Conservation (phyloP, 768 basidiomycete genomes). For the Astraeus odoratus region DNA sequence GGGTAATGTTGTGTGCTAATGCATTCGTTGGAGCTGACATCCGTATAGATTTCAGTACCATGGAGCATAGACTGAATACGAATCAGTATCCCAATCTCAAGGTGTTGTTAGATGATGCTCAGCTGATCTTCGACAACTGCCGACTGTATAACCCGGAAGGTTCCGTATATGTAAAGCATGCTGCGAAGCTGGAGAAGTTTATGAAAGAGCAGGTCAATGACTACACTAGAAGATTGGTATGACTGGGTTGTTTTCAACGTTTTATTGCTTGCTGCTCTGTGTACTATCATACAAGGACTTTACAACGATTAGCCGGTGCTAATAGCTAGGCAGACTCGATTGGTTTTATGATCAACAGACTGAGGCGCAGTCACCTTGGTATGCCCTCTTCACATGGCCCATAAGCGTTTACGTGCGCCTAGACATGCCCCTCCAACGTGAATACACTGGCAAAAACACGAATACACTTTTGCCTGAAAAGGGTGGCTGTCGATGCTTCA, state of each 20-base stretch:
- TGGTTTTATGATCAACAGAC: no score
- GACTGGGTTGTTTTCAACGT: neutral
- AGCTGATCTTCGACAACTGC: conserved; percentile 87
- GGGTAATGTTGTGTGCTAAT: conserved; percentile 19
- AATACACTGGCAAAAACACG: no score
- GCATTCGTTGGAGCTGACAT: conserved; percentile 1
- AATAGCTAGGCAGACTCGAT: no score
- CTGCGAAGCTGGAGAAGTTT: conserved; percentile 75
- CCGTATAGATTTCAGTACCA: conserved; percentile 70
- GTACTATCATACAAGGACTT: no score
- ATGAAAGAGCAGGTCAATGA: conserved; percentile 48
- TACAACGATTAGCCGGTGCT: no score
- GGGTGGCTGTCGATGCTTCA: no score
- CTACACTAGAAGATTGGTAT: conserved; percentile 15
- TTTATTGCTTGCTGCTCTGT: no score
- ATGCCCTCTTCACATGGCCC: no score
- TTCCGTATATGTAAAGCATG: conserved; percentile 77
- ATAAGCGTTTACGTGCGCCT: no score
- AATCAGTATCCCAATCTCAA: conserved; percentile 75
- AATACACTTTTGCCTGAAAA: no score
- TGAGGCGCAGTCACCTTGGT: no score
- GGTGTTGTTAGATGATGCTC: conserved; percentile 70
- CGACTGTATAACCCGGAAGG: conserved; percentile 78
- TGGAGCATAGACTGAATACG: conserved; percentile 85
- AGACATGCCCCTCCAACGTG: no score